phyloP scores from a whole-genome alignment of 768 basidiomycete species.

The Xanthoconium purpureum region DNA sequence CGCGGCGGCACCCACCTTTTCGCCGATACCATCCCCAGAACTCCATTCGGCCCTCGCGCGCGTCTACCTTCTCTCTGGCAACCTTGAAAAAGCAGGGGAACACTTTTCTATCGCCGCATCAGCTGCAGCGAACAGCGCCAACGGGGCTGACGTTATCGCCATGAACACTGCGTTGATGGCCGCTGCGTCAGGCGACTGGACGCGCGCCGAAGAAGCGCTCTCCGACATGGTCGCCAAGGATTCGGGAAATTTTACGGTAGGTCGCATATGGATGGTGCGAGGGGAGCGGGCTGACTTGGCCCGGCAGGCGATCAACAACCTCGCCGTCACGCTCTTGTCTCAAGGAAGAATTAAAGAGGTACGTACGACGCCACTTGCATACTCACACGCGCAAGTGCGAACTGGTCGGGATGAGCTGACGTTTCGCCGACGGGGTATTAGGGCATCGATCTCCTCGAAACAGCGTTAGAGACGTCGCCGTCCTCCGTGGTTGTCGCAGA shows the following conservation, averaged over 20 bases:
- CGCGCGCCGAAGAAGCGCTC: constrained; percentile 45
- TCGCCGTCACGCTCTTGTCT: constrained; percentile 66
- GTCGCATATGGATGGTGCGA: background rate
- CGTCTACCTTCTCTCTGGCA: constrained; percentile 72
- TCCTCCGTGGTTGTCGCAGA: constrained; percentile 72
- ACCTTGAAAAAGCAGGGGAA: constrained; percentile 53
- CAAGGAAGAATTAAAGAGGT: constrained; percentile 76
- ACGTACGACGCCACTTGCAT: background rate
- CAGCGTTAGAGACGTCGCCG: constrained; percentile 59
- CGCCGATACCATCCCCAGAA: constrained; percentile 41
- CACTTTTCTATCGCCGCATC: constrained; percentile 47
- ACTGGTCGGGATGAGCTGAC: background rate
- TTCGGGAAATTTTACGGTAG: constrained; percentile 57
- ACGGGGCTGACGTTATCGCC: constrained; percentile 42
- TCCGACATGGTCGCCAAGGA: constrained; percentile 46
- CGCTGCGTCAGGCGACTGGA: constrained; percentile 71
- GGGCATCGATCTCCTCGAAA: constrained; percentile 71
- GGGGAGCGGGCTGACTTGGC: background rate
- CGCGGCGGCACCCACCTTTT: constrained; percentile 3
- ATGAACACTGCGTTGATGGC: constrained; percentile 70
- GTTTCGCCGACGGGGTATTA: constrained; percentile 25
- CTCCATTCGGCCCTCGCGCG: constrained; percentile 70
- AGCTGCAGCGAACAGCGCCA: constrained; percentile 44
- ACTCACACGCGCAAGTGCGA: background rate
- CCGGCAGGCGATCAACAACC: constrained; percentile 67